These are phyloP conservation scores for Carex parvula DNA, from an alignment of 176 grass and related monocot species.

Conservation along the genomic window DNA sequence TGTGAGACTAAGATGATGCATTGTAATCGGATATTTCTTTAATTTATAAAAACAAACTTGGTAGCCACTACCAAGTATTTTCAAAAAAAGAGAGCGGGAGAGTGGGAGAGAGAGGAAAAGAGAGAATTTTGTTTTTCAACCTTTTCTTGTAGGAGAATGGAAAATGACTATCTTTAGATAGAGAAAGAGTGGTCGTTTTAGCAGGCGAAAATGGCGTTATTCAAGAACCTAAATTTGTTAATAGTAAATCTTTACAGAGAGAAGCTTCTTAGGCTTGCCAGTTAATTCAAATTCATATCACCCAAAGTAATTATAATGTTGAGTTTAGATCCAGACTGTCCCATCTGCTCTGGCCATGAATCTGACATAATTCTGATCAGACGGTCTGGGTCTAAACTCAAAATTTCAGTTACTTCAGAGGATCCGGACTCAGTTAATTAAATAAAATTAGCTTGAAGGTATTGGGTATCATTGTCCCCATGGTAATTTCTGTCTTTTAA, in stretches of 20 bases:
- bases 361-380: no score
- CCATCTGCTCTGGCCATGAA: no score
- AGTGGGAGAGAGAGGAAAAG: background rate
- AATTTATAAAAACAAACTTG: no score
- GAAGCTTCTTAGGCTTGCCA: background rate
- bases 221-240: slow-evolving; percentile 9
- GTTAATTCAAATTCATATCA: background rate
- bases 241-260: background rate
- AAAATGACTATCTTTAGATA: slow-evolving; percentile 23
- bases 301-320: no score
- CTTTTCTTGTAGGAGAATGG: slow-evolving; percentile 18
- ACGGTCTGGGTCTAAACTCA: no score
- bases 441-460: slow-evolving; percentile 9
- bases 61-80: no score
- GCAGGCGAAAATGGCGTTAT: background rate
- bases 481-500: background rate
- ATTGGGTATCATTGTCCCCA: background rate
- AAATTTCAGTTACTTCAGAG: no score
- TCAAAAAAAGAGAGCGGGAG: no score
- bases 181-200: background rate
- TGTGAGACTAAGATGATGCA: no score
- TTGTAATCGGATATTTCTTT: no score
- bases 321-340: no score
- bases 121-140: slow-evolving; percentile 5
- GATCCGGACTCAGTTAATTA: background rate